These are phyloP conservation scores for Vaccinium darrowii DNA, from an alignment of 148 eudicot species.

Conservation along the genomic window DNA sequence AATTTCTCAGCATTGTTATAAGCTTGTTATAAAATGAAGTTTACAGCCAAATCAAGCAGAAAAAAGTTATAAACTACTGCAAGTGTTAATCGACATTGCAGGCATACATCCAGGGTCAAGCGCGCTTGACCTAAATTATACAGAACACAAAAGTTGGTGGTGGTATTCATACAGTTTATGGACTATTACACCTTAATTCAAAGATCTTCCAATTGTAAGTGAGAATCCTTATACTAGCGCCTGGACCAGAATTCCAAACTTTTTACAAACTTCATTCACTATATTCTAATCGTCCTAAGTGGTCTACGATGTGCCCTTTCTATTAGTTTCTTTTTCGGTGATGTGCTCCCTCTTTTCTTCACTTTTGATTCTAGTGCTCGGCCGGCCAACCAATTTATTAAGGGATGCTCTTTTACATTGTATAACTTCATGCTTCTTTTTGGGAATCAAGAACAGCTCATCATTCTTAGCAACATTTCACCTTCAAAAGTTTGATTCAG, in stretches of 20 bases:
- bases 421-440: not conserved
- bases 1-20: not conserved
- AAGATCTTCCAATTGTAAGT: not conserved
- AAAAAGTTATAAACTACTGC: not conserved
- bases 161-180: not conserved
- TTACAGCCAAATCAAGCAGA: not conserved
- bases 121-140: not conserved
- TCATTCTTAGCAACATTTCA: not conserved
- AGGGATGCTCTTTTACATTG: not conserved
- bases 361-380: not conserved
- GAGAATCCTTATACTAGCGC: not conserved
- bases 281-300: not conserved
- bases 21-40: not conserved
- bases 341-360: not conserved
- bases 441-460: not conserved
- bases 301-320: not conserved
- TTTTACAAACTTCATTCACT: not conserved
- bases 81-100: not conserved
- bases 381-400: not conserved
- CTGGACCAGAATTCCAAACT: not conserved
- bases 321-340: not conserved
- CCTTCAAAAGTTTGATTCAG: not conserved
- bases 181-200: not conserved
- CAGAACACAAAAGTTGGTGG: not conserved
- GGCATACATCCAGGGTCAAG: constrained; percentile 5